Conservation (phyloP, 2,329 filamentous ascomycete species). For the Stachybotrys elegans region DNA sequence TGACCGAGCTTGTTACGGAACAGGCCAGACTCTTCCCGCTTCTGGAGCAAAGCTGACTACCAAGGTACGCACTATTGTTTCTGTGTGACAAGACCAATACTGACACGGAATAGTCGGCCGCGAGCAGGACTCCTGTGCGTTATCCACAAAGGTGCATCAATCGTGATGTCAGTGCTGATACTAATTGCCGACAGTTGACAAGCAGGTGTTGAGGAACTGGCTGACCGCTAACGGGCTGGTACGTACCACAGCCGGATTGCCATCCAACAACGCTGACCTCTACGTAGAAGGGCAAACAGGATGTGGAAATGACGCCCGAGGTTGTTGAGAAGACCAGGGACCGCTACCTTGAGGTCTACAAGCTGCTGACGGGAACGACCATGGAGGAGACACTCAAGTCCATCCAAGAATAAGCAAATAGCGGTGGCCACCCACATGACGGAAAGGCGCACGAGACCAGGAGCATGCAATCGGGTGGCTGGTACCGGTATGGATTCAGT, state of each 20-base stretch:
- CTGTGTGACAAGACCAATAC: not conserved
- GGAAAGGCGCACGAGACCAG: too few relatives aligned
- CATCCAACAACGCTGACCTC: too few relatives aligned
- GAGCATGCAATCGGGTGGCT: too few relatives aligned
- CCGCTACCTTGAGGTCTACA: conserved; percentile 3
- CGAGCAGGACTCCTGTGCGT: conserved; percentile 5
- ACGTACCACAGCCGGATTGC: not conserved
- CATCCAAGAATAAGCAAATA: too few relatives aligned
- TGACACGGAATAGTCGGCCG: conserved; percentile 1
- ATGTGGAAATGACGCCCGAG: conserved; percentile 6
- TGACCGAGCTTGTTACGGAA: not conserved
- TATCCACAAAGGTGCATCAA: not conserved
- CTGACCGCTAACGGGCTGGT: conserved; percentile 5
- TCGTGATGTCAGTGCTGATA: not conserved
- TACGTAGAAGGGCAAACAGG: conserved; percentile 4
- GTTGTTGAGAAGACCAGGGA: conserved; percentile 3
- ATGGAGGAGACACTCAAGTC: too few relatives aligned
- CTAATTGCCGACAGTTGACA: conserved; percentile 2
- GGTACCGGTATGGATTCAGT: too few relatives aligned
- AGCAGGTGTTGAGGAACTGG: conserved; percentile 5
- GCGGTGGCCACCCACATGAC: too few relatives aligned
- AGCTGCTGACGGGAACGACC: not conserved
- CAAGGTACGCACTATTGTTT: conserved; percentile 2
- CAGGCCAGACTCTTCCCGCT: conserved; percentile 5
- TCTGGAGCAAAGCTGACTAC: conserved; percentile 4